A percentile compares a stretch with the other conserved stretches of the same genome.
Evolutionary conservation across 2,329 filamentous ascomycete genomes (phyloP).

Genomic region (Colletotrichum sublineola): DNA sequence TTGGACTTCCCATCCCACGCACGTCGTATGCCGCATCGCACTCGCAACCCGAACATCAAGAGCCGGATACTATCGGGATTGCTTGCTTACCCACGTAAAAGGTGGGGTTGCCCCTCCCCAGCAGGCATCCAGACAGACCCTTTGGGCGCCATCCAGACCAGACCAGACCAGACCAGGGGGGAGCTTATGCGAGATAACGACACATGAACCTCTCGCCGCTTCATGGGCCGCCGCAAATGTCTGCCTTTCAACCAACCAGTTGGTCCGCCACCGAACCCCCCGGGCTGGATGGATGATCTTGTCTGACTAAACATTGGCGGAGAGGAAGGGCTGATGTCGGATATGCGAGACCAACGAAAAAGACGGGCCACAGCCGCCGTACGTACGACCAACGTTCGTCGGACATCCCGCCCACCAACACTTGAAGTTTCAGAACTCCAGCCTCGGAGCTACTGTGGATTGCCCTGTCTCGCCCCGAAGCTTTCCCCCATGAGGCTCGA

Average conservation of each 20-base stretch:
- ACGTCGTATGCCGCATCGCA: conserved; percentile 7
- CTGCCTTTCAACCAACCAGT: conserved; percentile 9
- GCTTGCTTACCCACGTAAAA: conserved; percentile 11
- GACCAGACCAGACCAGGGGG: neutral
- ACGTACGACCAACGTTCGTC: conserved; percentile 9
- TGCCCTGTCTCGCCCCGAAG: conserved; percentile 4
- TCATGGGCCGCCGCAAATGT: conserved; percentile 1
- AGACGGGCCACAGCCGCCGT: neutral
- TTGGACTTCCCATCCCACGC: conserved; percentile 22
- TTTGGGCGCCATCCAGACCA: conserved; percentile 20
- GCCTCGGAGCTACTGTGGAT: conserved; percentile 13
- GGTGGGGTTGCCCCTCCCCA: conserved; percentile 15
- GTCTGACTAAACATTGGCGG: conserved; percentile 18
- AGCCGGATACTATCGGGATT: conserved; percentile 39
- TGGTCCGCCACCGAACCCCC: neutral
- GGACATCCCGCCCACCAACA: conserved; percentile 22
- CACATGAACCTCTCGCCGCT: conserved; percentile 29
- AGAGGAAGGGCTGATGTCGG: neutral
- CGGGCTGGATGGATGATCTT: conserved; percentile 12
- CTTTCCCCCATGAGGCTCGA: conserved; percentile 17
- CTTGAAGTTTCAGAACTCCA: conserved; percentile 3
- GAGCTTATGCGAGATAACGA: conserved; percentile 38
- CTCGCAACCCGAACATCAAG: neutral
- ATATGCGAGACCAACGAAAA: conserved; percentile 9
- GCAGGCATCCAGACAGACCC: conserved; percentile 25